phyloP scores from a whole-genome alignment of 345 rosid genomes.

The Psidium guajava region DNA sequence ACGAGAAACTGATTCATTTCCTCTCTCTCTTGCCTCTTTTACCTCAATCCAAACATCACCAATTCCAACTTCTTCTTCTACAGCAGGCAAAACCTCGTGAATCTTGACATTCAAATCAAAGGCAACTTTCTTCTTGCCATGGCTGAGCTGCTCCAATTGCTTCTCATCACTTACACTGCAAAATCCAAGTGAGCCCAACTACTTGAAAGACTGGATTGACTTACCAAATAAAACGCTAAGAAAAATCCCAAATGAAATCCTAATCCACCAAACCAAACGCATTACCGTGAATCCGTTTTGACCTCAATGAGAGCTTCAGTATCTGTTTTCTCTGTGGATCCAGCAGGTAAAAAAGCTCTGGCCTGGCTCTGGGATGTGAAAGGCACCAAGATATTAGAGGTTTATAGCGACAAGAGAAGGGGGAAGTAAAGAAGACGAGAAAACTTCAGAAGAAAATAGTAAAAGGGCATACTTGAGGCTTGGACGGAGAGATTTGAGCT shows the following conservation, averaged over 20 bases:
- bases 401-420: neutral
- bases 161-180: constrained; percentile 7
- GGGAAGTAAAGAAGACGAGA: neutral
- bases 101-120: constrained; percentile 35
- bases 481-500: constrained; percentile 15
- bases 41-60: constrained; percentile 1
- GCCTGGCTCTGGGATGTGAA: constrained; percentile 15
- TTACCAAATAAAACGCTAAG: neutral
- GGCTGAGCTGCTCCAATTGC: constrained; percentile 4
- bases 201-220: neutral
- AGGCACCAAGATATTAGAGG: neutral
- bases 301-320: constrained; percentile 7
- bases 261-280: neutral
- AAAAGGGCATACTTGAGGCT: constrained; percentile 12
- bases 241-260: neutral
- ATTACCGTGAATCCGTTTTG: constrained; percentile 2
- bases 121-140: constrained; percentile 26
- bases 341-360: constrained; percentile 5
- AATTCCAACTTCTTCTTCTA: neutral
- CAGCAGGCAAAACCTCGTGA: constrained; percentile 6
- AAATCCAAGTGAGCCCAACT: neutral
- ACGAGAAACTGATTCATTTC: neutral
- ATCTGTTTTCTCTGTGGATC: constrained; percentile 7
- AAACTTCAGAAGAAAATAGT: neutral
- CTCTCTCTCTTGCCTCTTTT: constrained; percentile 5